Percentiles rank a stretch among this genome's conserved stretches.
Conservation (phyloP, 192 early-diverging fungal genomes). For the Coemansia sp. region DNA sequence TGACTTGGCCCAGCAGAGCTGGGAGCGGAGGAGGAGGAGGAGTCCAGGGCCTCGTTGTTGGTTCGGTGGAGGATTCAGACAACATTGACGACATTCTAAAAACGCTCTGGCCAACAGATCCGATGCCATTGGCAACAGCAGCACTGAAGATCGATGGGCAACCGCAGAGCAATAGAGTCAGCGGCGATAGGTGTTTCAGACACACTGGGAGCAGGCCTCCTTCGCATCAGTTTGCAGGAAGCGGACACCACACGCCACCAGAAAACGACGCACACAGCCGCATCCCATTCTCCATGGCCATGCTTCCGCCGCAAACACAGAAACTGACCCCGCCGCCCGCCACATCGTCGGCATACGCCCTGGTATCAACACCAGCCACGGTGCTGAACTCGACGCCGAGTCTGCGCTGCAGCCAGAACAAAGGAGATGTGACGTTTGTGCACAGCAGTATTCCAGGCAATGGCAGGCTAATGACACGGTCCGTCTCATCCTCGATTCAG, state of each 20-base stretch:
- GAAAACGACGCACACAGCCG: conserved; percentile 14
- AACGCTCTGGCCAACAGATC: conserved; percentile 46
- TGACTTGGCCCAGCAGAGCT: background rate
- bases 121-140: conserved; percentile 7
- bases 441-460: background rate
- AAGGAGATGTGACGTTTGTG: background rate
- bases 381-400: background rate
- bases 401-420: background rate
- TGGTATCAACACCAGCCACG: conserved; percentile 15
- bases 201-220: conserved; percentile 15
- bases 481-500: conserved; percentile 41
- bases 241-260: conserved; percentile 36
- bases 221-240: background rate
- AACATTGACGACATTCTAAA: conserved; percentile 53
- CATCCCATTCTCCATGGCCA: conserved; percentile 1
- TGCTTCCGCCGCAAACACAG: conserved; percentile 2
- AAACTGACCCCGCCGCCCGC: background rate
- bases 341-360: conserved; percentile 1
- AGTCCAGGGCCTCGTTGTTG: background rate
- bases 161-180: background rate
- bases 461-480: conserved; percentile 9
- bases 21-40: background rate
- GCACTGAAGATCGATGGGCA: background rate
- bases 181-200: background rate
- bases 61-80: conserved; percentile 31